Conservation (phyloP, 768 basidiomycete genomes). For the Chalciporus piperatus region DNA sequence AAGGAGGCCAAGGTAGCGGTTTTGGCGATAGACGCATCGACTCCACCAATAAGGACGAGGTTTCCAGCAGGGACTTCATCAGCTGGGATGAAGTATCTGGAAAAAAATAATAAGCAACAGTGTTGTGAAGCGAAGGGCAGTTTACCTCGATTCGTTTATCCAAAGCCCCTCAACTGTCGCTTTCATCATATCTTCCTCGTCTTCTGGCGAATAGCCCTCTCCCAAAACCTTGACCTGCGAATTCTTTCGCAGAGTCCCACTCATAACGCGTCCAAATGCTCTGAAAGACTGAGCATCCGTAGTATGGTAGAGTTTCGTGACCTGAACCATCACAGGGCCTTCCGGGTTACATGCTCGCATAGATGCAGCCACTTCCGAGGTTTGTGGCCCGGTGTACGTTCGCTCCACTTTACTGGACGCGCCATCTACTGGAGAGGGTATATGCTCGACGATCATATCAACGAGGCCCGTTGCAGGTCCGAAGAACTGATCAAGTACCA, state of each 20-base stretch:
- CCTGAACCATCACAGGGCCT: slow-evolving; percentile 89
- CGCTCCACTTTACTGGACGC: slow-evolving; percentile 68
- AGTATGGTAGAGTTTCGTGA: slow-evolving; percentile 94
- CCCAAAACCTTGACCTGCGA: slow-evolving; percentile 92
- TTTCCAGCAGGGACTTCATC: slow-evolving; percentile 91
- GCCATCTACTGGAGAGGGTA: slow-evolving; percentile 75
- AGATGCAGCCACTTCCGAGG: slow-evolving; percentile 67
- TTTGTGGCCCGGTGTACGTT: slow-evolving; percentile 88
- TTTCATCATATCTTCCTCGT: slow-evolving; percentile 97
- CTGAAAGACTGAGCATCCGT: slow-evolving; percentile 96
- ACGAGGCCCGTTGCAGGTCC: slow-evolving; percentile 86
- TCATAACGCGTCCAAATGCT: slow-evolving; percentile 91
- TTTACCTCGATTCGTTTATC: slow-evolving; percentile 87
- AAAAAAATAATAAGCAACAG: background rate
- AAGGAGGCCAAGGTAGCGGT: slow-evolving; percentile 82
- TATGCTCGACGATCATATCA: slow-evolving; percentile 87
- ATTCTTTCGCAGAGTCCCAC: slow-evolving; percentile 84
- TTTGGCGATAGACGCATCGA: slow-evolving; percentile 93
- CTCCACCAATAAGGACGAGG: slow-evolving; percentile 86
- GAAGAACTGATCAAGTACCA: slow-evolving; percentile 94
- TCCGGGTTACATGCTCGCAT: slow-evolving; percentile 83
- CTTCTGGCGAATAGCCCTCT: slow-evolving; percentile 97
- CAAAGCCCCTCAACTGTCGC: slow-evolving; percentile 82
- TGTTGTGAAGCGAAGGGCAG: background rate
- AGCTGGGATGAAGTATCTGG: slow-evolving; percentile 85